Base-by-base conservation (phyloP, 169 alveolate species). In the Miamiensis avidus region DNA sequence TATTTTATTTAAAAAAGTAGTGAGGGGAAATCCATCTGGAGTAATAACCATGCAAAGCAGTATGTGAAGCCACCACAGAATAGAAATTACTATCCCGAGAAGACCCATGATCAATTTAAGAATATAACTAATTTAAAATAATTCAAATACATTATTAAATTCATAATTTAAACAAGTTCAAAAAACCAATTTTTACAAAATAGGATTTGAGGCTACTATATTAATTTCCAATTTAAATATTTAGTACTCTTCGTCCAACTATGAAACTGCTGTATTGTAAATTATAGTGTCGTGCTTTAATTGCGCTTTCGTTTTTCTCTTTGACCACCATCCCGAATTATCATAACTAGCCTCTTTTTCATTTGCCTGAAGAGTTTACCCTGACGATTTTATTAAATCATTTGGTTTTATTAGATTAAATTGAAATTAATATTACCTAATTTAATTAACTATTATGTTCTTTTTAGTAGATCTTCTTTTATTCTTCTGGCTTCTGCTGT, bases 21-120 rank as follows among this genome's bases (percentile, higher is more conserved):
- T 75, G 0, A 91, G 82, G 33, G 96, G 96, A 30, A 84, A 87
- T 1, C 92, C 94, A 78, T 88, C 74, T n/a, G 74, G 33, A 31
- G 84, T 88, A 4, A 74, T 88, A 1, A 90, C 75, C 25, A 89
- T 77, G 77, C 34, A 11, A 84, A 31, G 16, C 34, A 78, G 82
- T 85, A 94, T 89, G 34, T 95, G 96, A 0, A 91, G 29, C 73
- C 93, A 78, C 93, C 95, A 91, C 30, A 94, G 31, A 0, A 95
- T n/a, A 29, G 95, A 88, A 31, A 94, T 82, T 31, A 92, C 65
- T 20, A 91, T 32, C 73, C 86, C 82, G n/a, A 91, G 27, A 29
- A 94, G 75, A n/a, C 98, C 97, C 4, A 85, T 34, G 0, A 93
- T 31, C 65, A 95, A 78, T 75, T 93, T 88, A 4, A 93, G 74